Evolutionary conservation across 495 filamentous ascomycete genomes (phyloP).

Genomic region (Evernia prunastri): DNA sequence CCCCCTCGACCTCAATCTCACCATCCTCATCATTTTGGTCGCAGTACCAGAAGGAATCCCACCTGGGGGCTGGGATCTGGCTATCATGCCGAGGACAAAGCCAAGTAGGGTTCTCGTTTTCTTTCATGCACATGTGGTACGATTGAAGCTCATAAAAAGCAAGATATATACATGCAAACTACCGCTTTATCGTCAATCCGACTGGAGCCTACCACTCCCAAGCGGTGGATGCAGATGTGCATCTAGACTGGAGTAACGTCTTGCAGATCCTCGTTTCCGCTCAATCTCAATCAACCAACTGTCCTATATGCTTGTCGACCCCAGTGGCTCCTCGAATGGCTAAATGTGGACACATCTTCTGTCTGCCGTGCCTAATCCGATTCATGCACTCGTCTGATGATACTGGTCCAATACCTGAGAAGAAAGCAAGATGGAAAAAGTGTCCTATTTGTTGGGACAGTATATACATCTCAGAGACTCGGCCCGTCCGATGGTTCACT

Average conservation of each 20-base stretch:
- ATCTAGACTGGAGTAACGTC: constrained; percentile 85
- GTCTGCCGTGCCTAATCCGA: constrained; percentile 84
- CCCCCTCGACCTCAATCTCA: constrained; percentile 68
- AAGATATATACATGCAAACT: constrained; percentile 94
- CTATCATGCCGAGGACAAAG: constrained; percentile 87
- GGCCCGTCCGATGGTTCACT: constrained; percentile 83
- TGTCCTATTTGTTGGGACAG: constrained; percentile 94
- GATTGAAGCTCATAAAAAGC: constrained; percentile 7
- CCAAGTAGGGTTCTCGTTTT: no score
- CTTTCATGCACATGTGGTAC: background rate
- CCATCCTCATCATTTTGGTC: constrained; percentile 45
- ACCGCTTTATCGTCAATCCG: constrained; percentile 90
- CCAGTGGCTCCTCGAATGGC: constrained; percentile 96
- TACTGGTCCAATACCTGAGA: constrained; percentile 53
- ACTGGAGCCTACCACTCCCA: constrained; percentile 71
- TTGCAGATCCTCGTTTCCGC: constrained; percentile 87
- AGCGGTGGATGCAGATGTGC: constrained; percentile 78
- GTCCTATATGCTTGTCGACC: constrained; percentile 86
- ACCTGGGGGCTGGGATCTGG: constrained; percentile 87
- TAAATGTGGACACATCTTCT: constrained; percentile 96
- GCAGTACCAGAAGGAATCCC: constrained; percentile 56
- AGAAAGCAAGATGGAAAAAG: constrained; percentile 80
- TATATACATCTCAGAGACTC: constrained; percentile 80
- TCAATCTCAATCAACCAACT: constrained; percentile 78
- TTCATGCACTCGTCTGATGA: constrained; percentile 88